These are phyloP conservation scores for Fusarium sp. DNA, from an alignment of 2,329 filamentous ascomycete species.

Conservation along the genomic window DNA sequence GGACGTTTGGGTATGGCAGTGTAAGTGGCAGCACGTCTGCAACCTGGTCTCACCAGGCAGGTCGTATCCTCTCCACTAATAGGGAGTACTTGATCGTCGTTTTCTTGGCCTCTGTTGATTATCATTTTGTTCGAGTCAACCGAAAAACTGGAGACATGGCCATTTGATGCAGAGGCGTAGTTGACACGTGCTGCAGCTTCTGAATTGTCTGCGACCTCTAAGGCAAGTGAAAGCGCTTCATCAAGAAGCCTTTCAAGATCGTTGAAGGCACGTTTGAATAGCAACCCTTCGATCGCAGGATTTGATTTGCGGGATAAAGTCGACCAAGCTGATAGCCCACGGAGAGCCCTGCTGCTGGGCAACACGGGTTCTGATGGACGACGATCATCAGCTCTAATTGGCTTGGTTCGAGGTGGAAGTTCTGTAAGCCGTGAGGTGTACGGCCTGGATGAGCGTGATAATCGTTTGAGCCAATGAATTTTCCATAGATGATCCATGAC, in stretches of 20 bases:
- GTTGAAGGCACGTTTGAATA: slow-evolving; percentile 55
- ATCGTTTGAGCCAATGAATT: slow-evolving; percentile 52
- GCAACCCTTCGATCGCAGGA: slow-evolving; percentile 44
- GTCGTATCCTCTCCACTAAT: slow-evolving; percentile 8
- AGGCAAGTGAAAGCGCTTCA: slow-evolving; percentile 61
- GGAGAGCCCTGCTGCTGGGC: slow-evolving; percentile 32
- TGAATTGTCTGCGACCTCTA: slow-evolving; percentile 55
- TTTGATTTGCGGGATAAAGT: slow-evolving; percentile 40
- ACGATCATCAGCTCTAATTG: slow-evolving; percentile 28
- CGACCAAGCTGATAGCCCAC: slow-evolving; percentile 35
- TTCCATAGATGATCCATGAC: slow-evolving; percentile 53
- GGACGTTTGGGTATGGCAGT: slow-evolving; percentile 42
- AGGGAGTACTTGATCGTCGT: slow-evolving; percentile 13
- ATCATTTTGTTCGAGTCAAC: slow-evolving; percentile 13
- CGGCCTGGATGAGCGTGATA: slow-evolving; percentile 48
- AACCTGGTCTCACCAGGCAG: slow-evolving; percentile 27
- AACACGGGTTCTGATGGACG: slow-evolving; percentile 44
- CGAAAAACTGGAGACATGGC: slow-evolving; percentile 7
- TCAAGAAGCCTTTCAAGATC: slow-evolving; percentile 62
- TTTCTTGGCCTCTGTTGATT: slow-evolving; percentile 17
- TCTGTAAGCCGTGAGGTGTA: slow-evolving; percentile 50
- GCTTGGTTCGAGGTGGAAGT: slow-evolving; percentile 36
- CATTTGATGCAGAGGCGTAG: slow-evolving; percentile 27
- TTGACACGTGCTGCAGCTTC: slow-evolving; percentile 33
- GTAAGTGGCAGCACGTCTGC: slow-evolving; percentile 48